Evolutionary conservation across 257 asterid genomes (phyloP).

Genomic region (Nicotiana sylvestris): DNA sequence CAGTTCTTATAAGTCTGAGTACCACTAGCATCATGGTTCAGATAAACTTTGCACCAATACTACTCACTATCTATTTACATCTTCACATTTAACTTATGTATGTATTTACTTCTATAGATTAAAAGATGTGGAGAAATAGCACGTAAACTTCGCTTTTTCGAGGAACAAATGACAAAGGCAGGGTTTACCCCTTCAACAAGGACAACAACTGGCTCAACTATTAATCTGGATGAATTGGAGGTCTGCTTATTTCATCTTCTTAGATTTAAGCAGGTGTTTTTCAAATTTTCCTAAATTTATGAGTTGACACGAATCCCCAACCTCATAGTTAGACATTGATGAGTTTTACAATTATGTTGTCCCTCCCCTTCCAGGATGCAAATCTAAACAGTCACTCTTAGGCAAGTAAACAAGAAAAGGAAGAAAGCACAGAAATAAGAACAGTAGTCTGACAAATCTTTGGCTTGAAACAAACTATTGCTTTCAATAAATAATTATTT

Average conservation of each 20-base stretch:
- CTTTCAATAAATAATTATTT: no score
- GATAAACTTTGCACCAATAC: neutral
- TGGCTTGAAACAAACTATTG: no score
- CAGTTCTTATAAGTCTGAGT: neutral
- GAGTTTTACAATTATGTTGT: no score
- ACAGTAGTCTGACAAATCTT: no score
- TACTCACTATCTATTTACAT: neutral
- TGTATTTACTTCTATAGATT: constrained; percentile 28
- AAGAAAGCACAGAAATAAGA: no score
- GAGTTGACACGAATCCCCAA: no score
- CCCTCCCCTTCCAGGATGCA: no score
- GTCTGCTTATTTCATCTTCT: constrained; percentile 25
- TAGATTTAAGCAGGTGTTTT: neutral
- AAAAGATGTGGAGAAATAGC: constrained; percentile 67
- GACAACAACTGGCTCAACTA: constrained; percentile 17
- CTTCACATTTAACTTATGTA: neutral
- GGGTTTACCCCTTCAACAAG: constrained; percentile 39
- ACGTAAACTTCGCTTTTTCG: constrained; percentile 47
- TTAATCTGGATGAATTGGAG: constrained; percentile 55
- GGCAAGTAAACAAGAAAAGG: no score
- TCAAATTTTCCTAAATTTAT: no score
- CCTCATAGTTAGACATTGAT: no score
- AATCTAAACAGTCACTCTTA: no score
- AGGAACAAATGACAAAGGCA: constrained; percentile 50
- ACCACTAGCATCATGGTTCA: neutral